Percentiles rank a stretch among this genome's conserved stretches.
phyloP scores from a whole-genome alignment of 139 green algal species.

The Raphidocelis subcapitata region DNA sequence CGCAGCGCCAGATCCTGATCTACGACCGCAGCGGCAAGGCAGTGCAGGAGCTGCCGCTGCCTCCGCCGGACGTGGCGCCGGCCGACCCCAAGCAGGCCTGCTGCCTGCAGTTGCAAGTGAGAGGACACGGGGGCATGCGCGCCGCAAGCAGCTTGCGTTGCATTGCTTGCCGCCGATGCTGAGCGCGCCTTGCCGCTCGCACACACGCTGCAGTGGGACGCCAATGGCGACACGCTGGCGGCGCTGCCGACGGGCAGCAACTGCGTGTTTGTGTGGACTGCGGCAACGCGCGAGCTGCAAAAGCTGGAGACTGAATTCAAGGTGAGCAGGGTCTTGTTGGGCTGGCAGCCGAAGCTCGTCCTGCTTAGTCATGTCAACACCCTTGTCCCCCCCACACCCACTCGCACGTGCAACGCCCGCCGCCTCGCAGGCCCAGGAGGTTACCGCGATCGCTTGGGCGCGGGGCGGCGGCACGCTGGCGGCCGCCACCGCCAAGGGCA shows the following conservation, averaged over 20 bases:
- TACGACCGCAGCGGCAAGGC: constrained; percentile 62
- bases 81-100: constrained; percentile 26
- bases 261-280: constrained; percentile 61
- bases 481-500: constrained; percentile 60
- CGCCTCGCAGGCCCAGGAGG: constrained; percentile 59
- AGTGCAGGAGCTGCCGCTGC: constrained; percentile 57
- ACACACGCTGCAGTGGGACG: constrained; percentile 60
- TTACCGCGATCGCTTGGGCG: constrained; percentile 46
- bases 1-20: constrained; percentile 65
- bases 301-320: constrained; percentile 73
- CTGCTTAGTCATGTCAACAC: no score
- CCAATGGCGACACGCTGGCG: constrained; percentile 58
- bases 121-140: neutral
- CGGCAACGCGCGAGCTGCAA: constrained; percentile 52
- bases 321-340: no score
- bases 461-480: constrained; percentile 37
- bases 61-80: constrained; percentile 38
- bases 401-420: no score
- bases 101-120: constrained; percentile 47
- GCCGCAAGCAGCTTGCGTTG: neutral
- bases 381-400: no score
- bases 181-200: neutral
- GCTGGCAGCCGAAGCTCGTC: no score
- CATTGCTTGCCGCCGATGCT: neutral
- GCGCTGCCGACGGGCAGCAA: constrained; percentile 59